Conservation (phyloP, 1,139 yeast species). For the Candida glucosophila region DNA sequence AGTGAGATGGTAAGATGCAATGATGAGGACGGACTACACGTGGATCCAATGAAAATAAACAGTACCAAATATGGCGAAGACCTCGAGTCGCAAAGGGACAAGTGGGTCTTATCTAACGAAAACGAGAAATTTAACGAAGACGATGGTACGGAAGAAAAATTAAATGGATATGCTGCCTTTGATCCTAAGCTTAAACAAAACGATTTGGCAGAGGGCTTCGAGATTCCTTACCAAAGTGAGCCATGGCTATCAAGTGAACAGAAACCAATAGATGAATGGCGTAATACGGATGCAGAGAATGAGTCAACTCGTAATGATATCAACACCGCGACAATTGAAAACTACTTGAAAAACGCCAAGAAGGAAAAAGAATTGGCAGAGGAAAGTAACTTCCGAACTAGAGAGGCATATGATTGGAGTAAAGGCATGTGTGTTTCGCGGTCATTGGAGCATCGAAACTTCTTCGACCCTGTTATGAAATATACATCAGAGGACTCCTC, state of each 20-base stretch:
- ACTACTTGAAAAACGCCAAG: conserved; percentile 37
- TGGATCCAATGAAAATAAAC: too few species aligned
- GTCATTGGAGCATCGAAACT: conserved; percentile 35
- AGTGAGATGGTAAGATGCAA: too few species aligned
- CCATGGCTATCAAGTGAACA: too few species aligned
- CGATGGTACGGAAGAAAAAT: too few species aligned
- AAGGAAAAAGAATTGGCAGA: conserved; percentile 27
- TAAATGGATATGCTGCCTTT: too few species aligned
- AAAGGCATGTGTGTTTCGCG: conserved; percentile 22
- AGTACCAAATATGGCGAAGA: too few species aligned
- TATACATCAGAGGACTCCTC: too few species aligned
- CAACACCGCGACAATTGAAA: conserved; percentile 18
- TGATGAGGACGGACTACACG: too few species aligned
- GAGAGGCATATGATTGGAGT: conserved; percentile 49
- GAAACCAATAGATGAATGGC: conserved; percentile 1
- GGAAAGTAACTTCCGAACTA: conserved; percentile 38
- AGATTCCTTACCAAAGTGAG: conserved; percentile 2
- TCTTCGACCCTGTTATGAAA: conserved; percentile 36
- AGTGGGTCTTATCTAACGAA: not conserved
- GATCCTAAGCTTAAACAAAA: too few species aligned
- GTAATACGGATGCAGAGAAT: conserved; percentile 7
- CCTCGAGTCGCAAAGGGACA: conserved; percentile 3
- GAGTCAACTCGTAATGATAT: conserved; percentile 2
- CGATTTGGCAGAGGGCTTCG: conserved; percentile 4
- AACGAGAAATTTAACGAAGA: conserved; percentile 1